Base-by-base conservation (phyloP, 2,329 filamentous ascomycete genomes). In the Pseudocercospora musae region DNA sequence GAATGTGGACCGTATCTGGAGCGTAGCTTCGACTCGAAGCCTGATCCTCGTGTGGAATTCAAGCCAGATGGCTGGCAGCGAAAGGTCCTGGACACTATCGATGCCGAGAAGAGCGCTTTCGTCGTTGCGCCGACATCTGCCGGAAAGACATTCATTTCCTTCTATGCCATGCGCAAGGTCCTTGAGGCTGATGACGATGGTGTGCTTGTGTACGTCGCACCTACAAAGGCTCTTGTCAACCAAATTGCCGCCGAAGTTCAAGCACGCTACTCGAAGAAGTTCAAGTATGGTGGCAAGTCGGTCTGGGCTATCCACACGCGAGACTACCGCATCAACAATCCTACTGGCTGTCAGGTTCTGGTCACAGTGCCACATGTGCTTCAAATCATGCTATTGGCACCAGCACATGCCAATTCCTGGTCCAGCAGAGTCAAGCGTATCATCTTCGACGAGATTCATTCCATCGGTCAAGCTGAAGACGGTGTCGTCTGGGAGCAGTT, bases 361-460 rank as follows among this genome's bases (percentile, higher is more conserved):
- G 88, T 93, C 10, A 93, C 89, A 0, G 89, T 93, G 0, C 90
- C 90, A 0, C 87, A 92, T 70, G 87, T 94, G 42, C 78, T 94
- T 1, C 89, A 93, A 69, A 92, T 90, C 58, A 90, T 94, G 88
- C 79, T 93, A 1, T 77, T 89, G 55, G 81, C 84, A 0, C 86
- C 89, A 0, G 78, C 80, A 0, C 89, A 92, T 67, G 87, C 89
- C 3, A 84, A 82, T 8, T 78, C 79, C 1, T 94, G 89, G 89
- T 84, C 89, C 0, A 80, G 81, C 3, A 79, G 87, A 57, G 82
- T 93, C 13, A 89, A 86, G 69, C 83, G 89, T 54, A 92, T 93
- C 71, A 91, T 93, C 56, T 93, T 93, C 62, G 90, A 94, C 70
- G 90, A 94, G 76, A 87, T 93, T 1, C 90, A 94, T 72, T 91